Conservation (phyloP, 2,329 filamentous ascomycete species). For the Cercospora citrullina region DNA sequence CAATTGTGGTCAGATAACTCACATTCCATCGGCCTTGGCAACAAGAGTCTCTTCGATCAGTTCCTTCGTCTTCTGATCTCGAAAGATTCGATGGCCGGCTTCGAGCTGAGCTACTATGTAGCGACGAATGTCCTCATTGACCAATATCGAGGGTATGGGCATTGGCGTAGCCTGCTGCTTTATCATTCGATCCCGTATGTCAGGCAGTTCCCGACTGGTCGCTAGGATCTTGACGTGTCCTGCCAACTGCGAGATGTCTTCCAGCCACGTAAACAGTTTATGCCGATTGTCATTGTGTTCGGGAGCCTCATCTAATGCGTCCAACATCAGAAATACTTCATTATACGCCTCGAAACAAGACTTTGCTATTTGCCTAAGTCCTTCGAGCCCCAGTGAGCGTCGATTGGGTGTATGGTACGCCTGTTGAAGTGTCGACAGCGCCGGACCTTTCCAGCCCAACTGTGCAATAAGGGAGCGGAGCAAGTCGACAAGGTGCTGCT, state of each 20-base stretch:
- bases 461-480: conserved; percentile 24
- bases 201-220: conserved; percentile 25
- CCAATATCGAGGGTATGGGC: background rate
- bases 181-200: conserved; percentile 21
- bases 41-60: conserved; percentile 27
- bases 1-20: too few species aligned
- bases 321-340: conserved; percentile 37
- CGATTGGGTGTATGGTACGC: conserved; percentile 13
- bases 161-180: conserved; percentile 8
- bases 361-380: conserved; percentile 24
- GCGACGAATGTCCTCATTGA: conserved; percentile 23
- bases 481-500: conserved; percentile 22
- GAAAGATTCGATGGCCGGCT: conserved; percentile 2
- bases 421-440: conserved; percentile 16
- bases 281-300: conserved; percentile 20
- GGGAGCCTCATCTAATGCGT: conserved; percentile 40
- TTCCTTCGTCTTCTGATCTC: conserved; percentile 16
- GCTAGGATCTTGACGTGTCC: conserved; percentile 22
- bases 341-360: conserved; percentile 16
- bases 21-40: conserved; percentile 33
- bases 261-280: conserved; percentile 16
- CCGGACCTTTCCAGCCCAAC: conserved; percentile 21
- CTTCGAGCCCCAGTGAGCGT: conserved; percentile 15
- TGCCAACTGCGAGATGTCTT: conserved; percentile 13
- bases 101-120: conserved; percentile 21